Percentiles rank a stretch among this genome's conserved stretches.
Evolutionary conservation across 208 protist species (phyloP).

Genomic region (Leishmania amazonensis): DNA sequence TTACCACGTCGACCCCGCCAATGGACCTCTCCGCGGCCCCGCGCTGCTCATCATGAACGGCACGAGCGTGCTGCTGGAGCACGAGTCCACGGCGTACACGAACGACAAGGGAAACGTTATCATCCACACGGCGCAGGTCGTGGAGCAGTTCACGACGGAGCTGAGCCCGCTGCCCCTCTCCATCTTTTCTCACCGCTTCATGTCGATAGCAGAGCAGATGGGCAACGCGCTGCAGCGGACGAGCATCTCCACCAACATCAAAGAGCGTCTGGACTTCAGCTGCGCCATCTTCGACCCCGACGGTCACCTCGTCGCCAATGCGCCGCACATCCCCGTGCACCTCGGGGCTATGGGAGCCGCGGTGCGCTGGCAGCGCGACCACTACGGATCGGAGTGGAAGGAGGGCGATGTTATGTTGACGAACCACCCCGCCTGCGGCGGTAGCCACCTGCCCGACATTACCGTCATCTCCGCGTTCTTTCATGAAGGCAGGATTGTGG

Average conservation of each 20-base stretch:
- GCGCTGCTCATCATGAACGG: slow-evolving; percentile 92
- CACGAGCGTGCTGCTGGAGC: slow-evolving; percentile 93
- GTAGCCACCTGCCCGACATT: slow-evolving; percentile 96
- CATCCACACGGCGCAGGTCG: slow-evolving; percentile 54
- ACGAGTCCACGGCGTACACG: slow-evolving; percentile 71
- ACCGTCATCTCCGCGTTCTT: slow-evolving; percentile 96
- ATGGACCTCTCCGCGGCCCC: slow-evolving; percentile 77
- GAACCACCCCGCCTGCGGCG: slow-evolving; percentile 95
- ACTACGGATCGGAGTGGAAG: slow-evolving; percentile 64
- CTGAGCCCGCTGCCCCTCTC: slow-evolving; percentile 88
- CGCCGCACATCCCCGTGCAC: slow-evolving; percentile 97
- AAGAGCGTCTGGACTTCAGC: slow-evolving; percentile 93
- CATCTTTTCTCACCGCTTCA: slow-evolving; percentile 96
- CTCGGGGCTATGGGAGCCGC: slow-evolving; percentile 94
- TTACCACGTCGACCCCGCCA: slow-evolving; percentile 49
- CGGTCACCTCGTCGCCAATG: slow-evolving; percentile 96
- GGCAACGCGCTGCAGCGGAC: slow-evolving; percentile 95
- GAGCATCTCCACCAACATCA: slow-evolving; percentile 96
- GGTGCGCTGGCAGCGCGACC: slow-evolving; percentile 82
- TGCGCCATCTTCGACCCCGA: slow-evolving; percentile 90
- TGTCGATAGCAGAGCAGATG: slow-evolving; percentile 98
- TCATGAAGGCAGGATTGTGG: slow-evolving; percentile 56
- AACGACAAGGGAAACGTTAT: slow-evolving; percentile 80
- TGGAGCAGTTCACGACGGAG: slow-evolving; percentile 51
- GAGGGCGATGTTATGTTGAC: slow-evolving; percentile 93